Conservation (phyloP, 345 rosid genomes). For the Camelina sativa region DNA sequence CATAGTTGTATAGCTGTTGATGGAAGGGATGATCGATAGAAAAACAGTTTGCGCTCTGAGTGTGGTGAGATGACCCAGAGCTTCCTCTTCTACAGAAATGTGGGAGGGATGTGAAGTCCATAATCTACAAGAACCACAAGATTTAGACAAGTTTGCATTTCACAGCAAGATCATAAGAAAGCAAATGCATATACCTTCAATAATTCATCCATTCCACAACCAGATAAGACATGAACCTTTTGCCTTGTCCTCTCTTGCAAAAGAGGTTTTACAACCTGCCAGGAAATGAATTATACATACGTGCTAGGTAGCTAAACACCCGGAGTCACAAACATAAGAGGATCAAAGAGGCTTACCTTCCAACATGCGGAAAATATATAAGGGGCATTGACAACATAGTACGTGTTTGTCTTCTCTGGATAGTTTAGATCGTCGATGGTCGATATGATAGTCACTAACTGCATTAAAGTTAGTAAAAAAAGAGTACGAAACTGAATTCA, state of each 20-base stretch:
- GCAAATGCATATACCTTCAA: slow-evolving; percentile 60
- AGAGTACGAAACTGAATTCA: slow-evolving; percentile 4
- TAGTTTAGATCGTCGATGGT: slow-evolving; percentile 93
- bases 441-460: slow-evolving; percentile 83
- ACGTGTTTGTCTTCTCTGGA: slow-evolving; percentile 90
- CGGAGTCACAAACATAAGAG: slow-evolving; percentile 10
- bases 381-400: slow-evolving; percentile 88
- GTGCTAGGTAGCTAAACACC: slow-evolving; percentile 24
- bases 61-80: slow-evolving; percentile 75
- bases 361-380: slow-evolving; percentile 94
- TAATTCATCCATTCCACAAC: slow-evolving; percentile 81
- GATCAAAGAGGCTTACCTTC: slow-evolving; percentile 57
- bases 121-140: slow-evolving; percentile 55
- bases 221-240: slow-evolving; percentile 79
- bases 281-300: slow-evolving; percentile 10
- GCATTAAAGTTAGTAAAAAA: slow-evolving; percentile 39
- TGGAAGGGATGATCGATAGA: slow-evolving; percentile 87
- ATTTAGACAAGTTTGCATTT: slow-evolving; percentile 21
- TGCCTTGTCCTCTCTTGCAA: slow-evolving; percentile 91
- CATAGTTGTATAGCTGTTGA: slow-evolving; percentile 82
- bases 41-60: slow-evolving; percentile 53
- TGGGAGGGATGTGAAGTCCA: slow-evolving; percentile 82
- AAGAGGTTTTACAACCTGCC: slow-evolving; percentile 89
- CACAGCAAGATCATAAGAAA: slow-evolving; percentile 23
- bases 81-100: slow-evolving; percentile 89